Evolutionary conservation across 78 protist genomes (phyloP), one percentile per base, ranked within the genome.

Genomic region (Polysphondylium violaceum): DNA sequence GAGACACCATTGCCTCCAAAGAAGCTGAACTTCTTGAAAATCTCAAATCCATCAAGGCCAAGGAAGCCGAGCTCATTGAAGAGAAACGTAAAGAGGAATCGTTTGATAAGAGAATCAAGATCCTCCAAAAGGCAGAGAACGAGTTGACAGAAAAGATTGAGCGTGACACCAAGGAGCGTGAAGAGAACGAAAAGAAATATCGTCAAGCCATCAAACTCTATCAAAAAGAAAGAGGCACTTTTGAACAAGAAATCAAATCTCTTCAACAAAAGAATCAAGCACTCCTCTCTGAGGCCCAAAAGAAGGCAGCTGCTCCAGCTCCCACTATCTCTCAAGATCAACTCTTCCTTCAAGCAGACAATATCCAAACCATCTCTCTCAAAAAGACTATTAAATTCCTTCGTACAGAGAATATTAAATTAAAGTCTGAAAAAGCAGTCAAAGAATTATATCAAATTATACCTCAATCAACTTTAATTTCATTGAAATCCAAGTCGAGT

Each of bases 11-110:
- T 59, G 25, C 53, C 8, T 19, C 38, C 8, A 83, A 83, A 31
- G 91, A 83, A 23, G 64, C 40, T 17, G 91, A 83, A 64, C 31
- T 69, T 21, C 43, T 83, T 6, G 91, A 83, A n/a, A 69, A 69
- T 58, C 60, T 69, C 51, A 83, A 83, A 36, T n/a, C 53, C 7
- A 41, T 83, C 29, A 67, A 55, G 35, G 38, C 85, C 16, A 47
- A 81, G 3, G 94, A 88, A 5, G 94, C 79, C 3, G 94, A 88
- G 8, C 47, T 88, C 11, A 21, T 59, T 21, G 94, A 88, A 47
- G 88, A 78, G 9, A 88, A 88, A 33, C 44, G 94, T 33, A 74
- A 75, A 81, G 94, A 88, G n/a, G 89, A 88, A 65, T 67, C 94
- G 27, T 72, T 88, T 17, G 83, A 88, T 47, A 88, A 88, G 58